Base-by-base conservation (phyloP, 2,329 filamentous ascomycete species). In the Tolypocladium inflatum region DNA sequence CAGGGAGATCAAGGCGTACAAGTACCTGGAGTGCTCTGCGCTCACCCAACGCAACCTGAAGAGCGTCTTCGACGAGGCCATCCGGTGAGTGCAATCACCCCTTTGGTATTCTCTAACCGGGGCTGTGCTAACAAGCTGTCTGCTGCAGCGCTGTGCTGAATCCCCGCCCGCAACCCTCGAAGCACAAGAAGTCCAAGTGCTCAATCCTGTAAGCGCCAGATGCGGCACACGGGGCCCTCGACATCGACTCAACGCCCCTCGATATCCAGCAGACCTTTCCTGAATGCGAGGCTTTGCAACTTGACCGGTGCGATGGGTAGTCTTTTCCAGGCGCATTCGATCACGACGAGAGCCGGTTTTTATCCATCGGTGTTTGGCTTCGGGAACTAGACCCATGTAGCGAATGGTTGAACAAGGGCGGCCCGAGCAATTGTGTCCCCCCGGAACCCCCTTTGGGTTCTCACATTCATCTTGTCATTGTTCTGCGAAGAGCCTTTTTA, bases 31-130 rank as follows among this genome's bases (percentile, higher is more conserved):
- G 77, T 99, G 94, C 78, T 97, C 94, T 56, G 94, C 94, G 54
- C 80, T 99, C 65, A 99, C 94, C 42, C 94, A 97, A 80, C 83
- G 93, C 70, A 97, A 97, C 74, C 76, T 99, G 67, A 99, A 99
- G 86, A 96, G 91, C 68, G 94, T 99, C 54, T 99, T 99, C 71
- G 94, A 99, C 71, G 93, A 97, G 77, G 94, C 94, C 39, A 99
- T 99, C 71, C 88, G 94, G 94, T 97, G 78, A 67, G 87, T 7
- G 6, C 8, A 11, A 62, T 63, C 69, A 58, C 62, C 60, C 53
- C 26, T 15, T 21, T 13, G 7, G 10, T 5, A 7, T 30, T 9
- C 10, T 13, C 30, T 8, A 2, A 35, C 19, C 11, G 30, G 30
- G n/a, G 3, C 48, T 15, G 6, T 21, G 19, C 30, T 52, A 21